These are phyloP conservation scores for Yarrowia yakushimensis DNA, from an alignment of 805 yeast genomes.

Conservation along the genomic window DNA sequence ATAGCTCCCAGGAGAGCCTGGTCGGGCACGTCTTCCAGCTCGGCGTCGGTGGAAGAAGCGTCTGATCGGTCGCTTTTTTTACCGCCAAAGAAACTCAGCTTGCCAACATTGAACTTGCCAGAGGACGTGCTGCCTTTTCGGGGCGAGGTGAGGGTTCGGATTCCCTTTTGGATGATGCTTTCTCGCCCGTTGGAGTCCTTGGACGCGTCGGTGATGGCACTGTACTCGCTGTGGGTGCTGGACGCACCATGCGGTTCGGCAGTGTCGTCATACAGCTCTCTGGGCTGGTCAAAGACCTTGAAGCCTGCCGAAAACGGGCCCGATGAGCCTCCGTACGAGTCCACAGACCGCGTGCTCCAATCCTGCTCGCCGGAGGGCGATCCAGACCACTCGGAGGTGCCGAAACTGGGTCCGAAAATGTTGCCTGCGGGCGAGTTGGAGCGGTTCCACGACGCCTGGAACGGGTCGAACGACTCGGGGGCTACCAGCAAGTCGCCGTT, in stretches of 20 bases:
- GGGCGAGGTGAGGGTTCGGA: constrained; percentile 7
- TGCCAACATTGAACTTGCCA: constrained; percentile 12
- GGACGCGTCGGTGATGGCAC: constrained; percentile 5
- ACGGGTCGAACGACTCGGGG: constrained; percentile 1
- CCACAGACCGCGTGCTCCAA: not conserved
- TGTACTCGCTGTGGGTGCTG: not conserved
- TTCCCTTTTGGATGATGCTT: constrained; percentile 19
- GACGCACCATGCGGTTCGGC: not conserved
- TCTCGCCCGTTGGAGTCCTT: constrained; percentile 8
- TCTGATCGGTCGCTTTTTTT: constrained; percentile 3
- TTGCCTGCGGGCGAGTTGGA: constrained; percentile 1
- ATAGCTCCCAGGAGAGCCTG: not conserved
- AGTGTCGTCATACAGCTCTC: not conserved
- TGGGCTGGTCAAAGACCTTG: constrained; percentile 1
- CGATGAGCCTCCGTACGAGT: not conserved
- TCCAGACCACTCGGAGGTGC: constrained; percentile 11
- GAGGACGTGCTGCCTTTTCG: not conserved
- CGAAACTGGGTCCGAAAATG: constrained; percentile 3
- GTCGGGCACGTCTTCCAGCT: not conserved
- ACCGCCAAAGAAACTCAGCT: constrained; percentile 13
- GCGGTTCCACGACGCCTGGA: constrained; percentile 12
- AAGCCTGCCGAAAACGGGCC: not conserved
- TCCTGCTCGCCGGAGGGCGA: not conserved
- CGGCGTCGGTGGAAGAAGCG: not conserved
- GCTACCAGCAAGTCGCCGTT: not conserved